A percentile compares a stretch with the other conserved stretches of the same genome.
Conservation (phyloP, 2,329 filamentous ascomycete genomes). For the Penicillium sp. region DNA sequence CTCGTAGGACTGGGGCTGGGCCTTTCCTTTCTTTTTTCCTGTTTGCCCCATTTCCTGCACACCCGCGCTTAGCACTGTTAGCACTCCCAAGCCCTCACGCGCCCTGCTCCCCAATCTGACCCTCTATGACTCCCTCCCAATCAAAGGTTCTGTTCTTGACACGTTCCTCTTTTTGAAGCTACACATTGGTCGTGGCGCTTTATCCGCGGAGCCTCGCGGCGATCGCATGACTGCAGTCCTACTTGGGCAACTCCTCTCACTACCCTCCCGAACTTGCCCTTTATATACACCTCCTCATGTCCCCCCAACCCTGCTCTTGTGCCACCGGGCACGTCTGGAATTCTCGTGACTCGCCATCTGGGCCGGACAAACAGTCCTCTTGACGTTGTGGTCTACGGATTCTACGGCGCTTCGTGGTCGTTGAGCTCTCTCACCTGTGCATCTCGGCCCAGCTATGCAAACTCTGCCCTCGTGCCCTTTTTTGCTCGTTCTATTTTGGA, state of each 20-base stretch:
- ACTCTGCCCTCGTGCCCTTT: conserved; percentile 11
- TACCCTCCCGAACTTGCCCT: conserved; percentile 9
- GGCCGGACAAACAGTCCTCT: conserved; percentile 6
- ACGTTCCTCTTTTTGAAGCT: conserved; percentile 13
- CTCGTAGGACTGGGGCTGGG: conserved; percentile 4
- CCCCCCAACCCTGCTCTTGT: conserved; percentile 14
- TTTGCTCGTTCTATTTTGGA: conserved; percentile 6
- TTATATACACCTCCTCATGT: conserved; percentile 1
- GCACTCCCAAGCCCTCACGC: neutral
- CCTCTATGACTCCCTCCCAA: conserved; percentile 14
- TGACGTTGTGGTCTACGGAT: conserved; percentile 5
- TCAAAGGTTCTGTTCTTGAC: conserved; percentile 13
- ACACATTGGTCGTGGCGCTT: conserved; percentile 11
- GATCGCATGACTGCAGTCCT: conserved; percentile 20
- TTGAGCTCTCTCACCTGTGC: neutral
- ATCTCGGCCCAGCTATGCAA: conserved; percentile 13
- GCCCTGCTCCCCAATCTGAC: conserved; percentile 4
- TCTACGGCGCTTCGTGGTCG: conserved; percentile 5
- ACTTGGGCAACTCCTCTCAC: neutral
- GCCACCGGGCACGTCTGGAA: conserved; percentile 20
- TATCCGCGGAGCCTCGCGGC: conserved; percentile 22
- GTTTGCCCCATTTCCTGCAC: conserved; percentile 11
- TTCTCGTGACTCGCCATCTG: conserved; percentile 22
- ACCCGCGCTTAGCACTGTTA: conserved; percentile 27
- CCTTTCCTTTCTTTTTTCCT: conserved; percentile 16